phyloP scores from a whole-genome alignment of 2,329 filamentous ascomycete genomes.

The Ophiostoma montium region DNA sequence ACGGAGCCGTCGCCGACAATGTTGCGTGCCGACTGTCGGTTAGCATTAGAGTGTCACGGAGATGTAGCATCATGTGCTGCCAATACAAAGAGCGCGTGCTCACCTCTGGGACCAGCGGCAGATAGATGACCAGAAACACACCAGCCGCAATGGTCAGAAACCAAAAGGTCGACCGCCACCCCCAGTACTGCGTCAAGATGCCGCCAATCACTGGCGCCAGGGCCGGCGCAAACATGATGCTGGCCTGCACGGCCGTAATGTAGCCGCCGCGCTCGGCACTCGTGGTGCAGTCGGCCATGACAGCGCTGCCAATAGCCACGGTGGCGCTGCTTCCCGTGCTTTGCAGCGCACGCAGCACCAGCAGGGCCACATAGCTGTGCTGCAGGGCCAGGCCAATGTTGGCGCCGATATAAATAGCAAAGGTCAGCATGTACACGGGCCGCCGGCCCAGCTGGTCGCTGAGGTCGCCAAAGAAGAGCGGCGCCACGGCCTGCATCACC shows the following conservation, averaged over 20 bases:
- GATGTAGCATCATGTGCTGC: too few species aligned
- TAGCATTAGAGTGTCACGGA: too few species aligned
- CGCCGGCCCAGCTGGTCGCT: constrained; percentile 34
- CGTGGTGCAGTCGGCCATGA: constrained; percentile 35
- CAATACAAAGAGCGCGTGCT: neutral
- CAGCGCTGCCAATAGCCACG: constrained; percentile 35
- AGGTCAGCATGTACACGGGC: constrained; percentile 32
- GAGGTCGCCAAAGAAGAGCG: constrained; percentile 34
- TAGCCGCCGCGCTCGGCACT: constrained; percentile 41
- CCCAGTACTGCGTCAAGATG: constrained; percentile 33
- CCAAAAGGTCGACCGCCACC: constrained; percentile 43
- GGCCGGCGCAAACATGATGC: constrained; percentile 26
- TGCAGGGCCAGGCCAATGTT: constrained; percentile 32
- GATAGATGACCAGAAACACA: constrained; percentile 22
- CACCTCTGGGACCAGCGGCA: constrained; percentile 15
- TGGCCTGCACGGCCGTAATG: constrained; percentile 32
- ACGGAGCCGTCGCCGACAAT: constrained; percentile 33
- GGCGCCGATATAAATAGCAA: constrained; percentile 30
- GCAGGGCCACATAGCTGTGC: constrained; percentile 27
- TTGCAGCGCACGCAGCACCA: constrained; percentile 36
- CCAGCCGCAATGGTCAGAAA: constrained; percentile 32
- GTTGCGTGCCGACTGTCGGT: constrained; percentile 20
- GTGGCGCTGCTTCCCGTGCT: constrained; percentile 39
- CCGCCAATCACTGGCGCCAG: constrained; percentile 39
- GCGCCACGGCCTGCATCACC: constrained; percentile 39